phyloP scores from a whole-genome alignment of 441 rosid species.

The Euphorbia schlechtendalii region DNA sequence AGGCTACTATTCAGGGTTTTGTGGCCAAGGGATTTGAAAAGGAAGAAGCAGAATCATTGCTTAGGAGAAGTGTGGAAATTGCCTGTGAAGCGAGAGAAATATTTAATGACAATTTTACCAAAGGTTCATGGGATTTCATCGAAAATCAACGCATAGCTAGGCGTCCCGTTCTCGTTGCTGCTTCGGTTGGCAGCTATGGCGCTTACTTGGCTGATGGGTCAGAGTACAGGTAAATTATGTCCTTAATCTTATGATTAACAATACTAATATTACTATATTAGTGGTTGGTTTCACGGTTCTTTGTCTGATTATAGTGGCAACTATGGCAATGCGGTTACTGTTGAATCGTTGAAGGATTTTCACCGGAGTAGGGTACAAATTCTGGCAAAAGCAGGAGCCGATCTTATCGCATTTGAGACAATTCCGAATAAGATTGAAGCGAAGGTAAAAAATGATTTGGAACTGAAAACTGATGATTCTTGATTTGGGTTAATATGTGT shows the following conservation, averaged over 20 bases:
- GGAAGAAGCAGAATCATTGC: slow-evolving; percentile 61
- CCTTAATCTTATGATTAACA: too few species aligned
- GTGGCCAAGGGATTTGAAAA: slow-evolving; percentile 61
- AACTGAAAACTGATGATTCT: neutral
- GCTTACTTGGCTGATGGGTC: slow-evolving; percentile 95
- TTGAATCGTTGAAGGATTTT: slow-evolving; percentile 65
- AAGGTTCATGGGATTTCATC: slow-evolving; percentile 46
- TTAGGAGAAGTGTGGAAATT: slow-evolving; percentile 67
- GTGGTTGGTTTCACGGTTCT: neutral
- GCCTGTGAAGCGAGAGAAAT: slow-evolving; percentile 77
- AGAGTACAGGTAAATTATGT: slow-evolving; percentile 56
- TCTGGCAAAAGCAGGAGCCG: slow-evolving; percentile 60
- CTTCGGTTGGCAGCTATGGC: slow-evolving; percentile 97
- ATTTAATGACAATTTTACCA: slow-evolving; percentile 44
- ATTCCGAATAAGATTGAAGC: slow-evolving; percentile 89
- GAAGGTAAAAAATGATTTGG: slow-evolving; percentile 32
- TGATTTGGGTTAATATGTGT: neutral
- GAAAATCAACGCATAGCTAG: slow-evolving; percentile 24
- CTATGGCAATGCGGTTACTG: slow-evolving; percentile 57
- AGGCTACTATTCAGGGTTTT: slow-evolving; percentile 92
- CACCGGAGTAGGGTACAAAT: slow-evolving; percentile 80
- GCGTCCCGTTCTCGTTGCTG: slow-evolving; percentile 66
- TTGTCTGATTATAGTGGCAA: slow-evolving; percentile 35
- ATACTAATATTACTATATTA: neutral
- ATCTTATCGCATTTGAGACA: slow-evolving; percentile 79